These are phyloP conservation scores for Acer yangbiense DNA, from an alignment of 345 rosid species.

Conservation along the genomic window DNA sequence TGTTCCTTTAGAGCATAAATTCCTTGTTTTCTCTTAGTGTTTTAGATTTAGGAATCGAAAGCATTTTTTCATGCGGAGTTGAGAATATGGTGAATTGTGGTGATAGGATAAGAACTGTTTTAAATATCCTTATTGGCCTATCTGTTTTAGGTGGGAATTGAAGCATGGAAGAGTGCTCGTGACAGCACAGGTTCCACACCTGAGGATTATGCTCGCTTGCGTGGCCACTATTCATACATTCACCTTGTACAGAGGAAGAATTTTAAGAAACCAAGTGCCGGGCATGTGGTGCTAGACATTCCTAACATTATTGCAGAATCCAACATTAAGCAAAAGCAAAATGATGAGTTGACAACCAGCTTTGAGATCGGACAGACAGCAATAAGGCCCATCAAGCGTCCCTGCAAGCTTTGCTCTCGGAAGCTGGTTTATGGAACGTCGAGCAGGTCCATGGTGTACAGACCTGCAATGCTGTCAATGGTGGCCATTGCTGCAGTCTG, in stretches of 20 bases:
- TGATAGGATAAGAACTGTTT: not conserved
- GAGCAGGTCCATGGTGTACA: conserved; percentile 66
- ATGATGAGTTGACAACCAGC: conserved; percentile 38
- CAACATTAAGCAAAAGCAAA: conserved; percentile 43
- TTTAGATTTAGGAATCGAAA: not conserved
- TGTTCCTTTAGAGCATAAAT: conserved; percentile 3
- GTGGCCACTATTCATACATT: conserved; percentile 95
- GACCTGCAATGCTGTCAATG: conserved; percentile 98
- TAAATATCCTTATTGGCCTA: not conserved
- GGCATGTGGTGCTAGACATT: conserved; percentile 67
- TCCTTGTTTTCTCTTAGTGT: not conserved
- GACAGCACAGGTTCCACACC: conserved; percentile 95
- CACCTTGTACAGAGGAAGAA: conserved; percentile 87
- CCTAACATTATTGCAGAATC: conserved; percentile 34
- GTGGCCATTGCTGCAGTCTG: conserved; percentile 97
- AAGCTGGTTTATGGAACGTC: conserved; percentile 53
- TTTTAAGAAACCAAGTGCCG: conserved; percentile 47
- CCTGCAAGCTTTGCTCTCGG: conserved; percentile 74
- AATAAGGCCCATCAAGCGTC: conserved; percentile 25
- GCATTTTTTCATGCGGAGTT: not conserved
- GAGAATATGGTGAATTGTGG: conserved; percentile 13
- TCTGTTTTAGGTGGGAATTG: conserved; percentile 72
- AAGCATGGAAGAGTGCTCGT: conserved; percentile 85
- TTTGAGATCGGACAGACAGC: conserved; percentile 57
- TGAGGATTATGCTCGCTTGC: conserved; percentile 93